Percentiles rank a stretch among this genome's conserved stretches.
Evolutionary conservation across 208 protist genomes (phyloP).

Genomic region (Acanthamoeba sp.): DNA sequence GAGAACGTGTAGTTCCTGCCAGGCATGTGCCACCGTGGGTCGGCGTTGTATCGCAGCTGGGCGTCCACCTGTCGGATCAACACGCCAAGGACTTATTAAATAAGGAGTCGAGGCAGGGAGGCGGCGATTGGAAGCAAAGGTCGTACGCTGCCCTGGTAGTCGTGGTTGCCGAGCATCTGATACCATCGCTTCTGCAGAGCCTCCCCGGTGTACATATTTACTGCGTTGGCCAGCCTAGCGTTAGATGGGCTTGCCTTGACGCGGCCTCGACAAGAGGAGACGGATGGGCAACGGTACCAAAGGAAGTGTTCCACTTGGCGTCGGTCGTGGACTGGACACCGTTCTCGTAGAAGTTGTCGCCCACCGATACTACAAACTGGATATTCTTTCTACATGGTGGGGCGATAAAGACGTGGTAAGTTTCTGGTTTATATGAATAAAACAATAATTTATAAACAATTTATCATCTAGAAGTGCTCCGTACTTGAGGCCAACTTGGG

Average conservation of each 20-base stretch:
- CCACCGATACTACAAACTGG: constrained; percentile 84
- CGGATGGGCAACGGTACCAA: constrained; percentile 7
- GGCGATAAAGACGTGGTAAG: background rate
- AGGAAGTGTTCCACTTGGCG: constrained; percentile 79
- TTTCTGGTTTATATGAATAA: no score
- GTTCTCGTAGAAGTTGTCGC: constrained; percentile 87
- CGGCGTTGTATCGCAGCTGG: constrained; percentile 74
- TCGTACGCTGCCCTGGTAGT: constrained; percentile 81
- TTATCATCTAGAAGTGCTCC: no score
- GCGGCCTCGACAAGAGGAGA: background rate
- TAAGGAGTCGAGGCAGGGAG: no score
- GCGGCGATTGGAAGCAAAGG: no score
- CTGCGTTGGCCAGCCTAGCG: background rate
- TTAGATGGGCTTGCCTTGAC: background rate
- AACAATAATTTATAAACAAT: no score
- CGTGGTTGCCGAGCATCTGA: constrained; percentile 87
- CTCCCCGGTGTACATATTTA: constrained; percentile 77
- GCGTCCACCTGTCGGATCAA: constrained; percentile 82
- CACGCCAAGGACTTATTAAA: no score
- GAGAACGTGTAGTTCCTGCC: constrained; percentile 81
- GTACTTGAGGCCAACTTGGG: background rate
- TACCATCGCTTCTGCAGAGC: constrained; percentile 81
- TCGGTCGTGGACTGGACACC: constrained; percentile 78
- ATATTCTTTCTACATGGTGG: constrained; percentile 30
- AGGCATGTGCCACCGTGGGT: constrained; percentile 81